A percentile compares a stretch with the other conserved stretches of the same genome.
These are phyloP conservation scores for Teratosphaeria pseudoeucalypti DNA, from an alignment of 2,329 filamentous ascomycete genomes.

Conservation along the genomic window DNA sequence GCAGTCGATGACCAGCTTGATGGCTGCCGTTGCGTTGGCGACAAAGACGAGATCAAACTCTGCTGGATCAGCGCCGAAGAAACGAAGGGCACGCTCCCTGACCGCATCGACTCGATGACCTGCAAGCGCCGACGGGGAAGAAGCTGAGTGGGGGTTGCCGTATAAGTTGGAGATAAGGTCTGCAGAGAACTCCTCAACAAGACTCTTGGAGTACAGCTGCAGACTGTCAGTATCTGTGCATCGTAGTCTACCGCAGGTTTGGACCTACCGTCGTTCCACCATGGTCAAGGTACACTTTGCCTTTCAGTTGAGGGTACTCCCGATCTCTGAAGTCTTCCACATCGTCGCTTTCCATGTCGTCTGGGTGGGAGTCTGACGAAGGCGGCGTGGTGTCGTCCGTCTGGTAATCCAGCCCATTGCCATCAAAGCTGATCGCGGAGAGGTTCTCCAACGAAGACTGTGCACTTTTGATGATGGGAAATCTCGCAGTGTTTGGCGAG, in stretches of 20 bases:
- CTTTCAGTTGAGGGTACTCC: slow-evolving; percentile 34
- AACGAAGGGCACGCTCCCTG: slow-evolving; percentile 43
- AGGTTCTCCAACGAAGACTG: slow-evolving; percentile 22
- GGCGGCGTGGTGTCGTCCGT: slow-evolving; percentile 27
- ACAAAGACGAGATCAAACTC: slow-evolving; percentile 54
- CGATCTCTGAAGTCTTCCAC: slow-evolving; percentile 30
- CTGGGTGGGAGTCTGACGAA: slow-evolving; percentile 18
- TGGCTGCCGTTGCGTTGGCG: slow-evolving; percentile 51
- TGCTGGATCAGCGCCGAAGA: slow-evolving; percentile 48
- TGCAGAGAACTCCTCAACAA: slow-evolving; percentile 45
- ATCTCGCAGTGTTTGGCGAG: slow-evolving; percentile 9
- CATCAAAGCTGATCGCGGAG: slow-evolving; percentile 23
- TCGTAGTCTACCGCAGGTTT: neutral
- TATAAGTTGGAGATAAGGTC: slow-evolving; percentile 50
- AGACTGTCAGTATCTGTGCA: slow-evolving; percentile 4
- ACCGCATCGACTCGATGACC: slow-evolving; percentile 49
- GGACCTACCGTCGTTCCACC: slow-evolving; percentile 31
- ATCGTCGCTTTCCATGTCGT: slow-evolving; percentile 25
- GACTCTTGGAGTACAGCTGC: slow-evolving; percentile 46
- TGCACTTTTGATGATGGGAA: slow-evolving; percentile 9
- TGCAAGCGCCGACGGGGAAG: slow-evolving; percentile 47
- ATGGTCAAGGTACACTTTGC: slow-evolving; percentile 34
- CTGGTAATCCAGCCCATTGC: slow-evolving; percentile 21
- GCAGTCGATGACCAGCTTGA: slow-evolving; percentile 51
- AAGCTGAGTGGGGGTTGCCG: slow-evolving; percentile 59